These are phyloP conservation scores for Tillandsia fasciculata DNA, from an alignment of 176 grass and related monocot genomes.

Conservation along the genomic window DNA sequence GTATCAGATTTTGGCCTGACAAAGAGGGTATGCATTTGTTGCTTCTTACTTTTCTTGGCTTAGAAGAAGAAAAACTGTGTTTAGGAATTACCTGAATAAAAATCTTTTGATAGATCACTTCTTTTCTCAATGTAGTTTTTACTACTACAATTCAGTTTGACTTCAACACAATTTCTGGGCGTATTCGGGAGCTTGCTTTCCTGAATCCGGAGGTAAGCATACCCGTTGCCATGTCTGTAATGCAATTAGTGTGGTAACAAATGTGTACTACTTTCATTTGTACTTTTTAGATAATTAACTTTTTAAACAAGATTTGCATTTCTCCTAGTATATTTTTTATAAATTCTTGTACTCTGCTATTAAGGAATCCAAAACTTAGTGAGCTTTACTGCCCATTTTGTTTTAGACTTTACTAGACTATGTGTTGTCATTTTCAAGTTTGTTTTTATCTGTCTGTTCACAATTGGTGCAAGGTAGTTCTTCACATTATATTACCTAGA, in stretches of 20 bases:
- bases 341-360: neutral
- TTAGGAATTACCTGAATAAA: no score
- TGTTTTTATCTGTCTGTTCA: no score
- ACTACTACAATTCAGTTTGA: slow-evolving; percentile 73
- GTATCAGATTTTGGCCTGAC: slow-evolving; percentile 92
- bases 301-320: neutral
- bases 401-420: neutral
- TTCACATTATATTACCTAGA: neutral
- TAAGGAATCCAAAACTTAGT: neutral
- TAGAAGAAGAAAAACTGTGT: no score
- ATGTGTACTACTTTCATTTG: neutral
- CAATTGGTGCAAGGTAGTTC: no score
- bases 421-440: no score
- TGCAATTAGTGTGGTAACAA: slow-evolving; percentile 3
- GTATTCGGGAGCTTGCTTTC: slow-evolving; percentile 93
- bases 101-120: neutral
- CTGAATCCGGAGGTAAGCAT: slow-evolving; percentile 79
- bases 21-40: slow-evolving; percentile 59
- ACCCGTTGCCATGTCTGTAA: neutral
- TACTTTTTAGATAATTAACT: neutral
- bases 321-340: neutral
- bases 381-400: neutral
- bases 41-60: neutral
- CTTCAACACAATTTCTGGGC: slow-evolving; percentile 78
- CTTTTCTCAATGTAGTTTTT: slow-evolving; percentile 63